Evolutionary conservation across 139 green algal species (phyloP).

Genomic region (Coelastrella sp.): DNA sequence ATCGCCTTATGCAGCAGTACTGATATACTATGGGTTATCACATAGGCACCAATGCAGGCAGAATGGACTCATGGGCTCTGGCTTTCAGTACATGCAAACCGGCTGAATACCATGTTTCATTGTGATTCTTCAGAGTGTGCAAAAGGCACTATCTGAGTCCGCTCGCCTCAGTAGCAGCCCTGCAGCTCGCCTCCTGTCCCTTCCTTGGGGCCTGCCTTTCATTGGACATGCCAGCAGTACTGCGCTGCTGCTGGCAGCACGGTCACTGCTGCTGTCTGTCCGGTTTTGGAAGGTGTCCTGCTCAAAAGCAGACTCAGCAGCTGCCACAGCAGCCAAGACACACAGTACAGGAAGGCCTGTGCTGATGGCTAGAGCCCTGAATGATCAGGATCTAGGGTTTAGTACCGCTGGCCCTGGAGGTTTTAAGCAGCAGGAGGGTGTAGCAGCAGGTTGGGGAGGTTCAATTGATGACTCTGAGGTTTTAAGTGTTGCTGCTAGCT

Average conservation of each 20-base stretch:
- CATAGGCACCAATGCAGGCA: too few species aligned
- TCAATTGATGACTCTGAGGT: neutral
- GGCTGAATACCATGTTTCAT: neutral
- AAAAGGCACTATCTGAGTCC: neutral
- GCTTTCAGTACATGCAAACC: too few species aligned
- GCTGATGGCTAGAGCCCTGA: conserved; percentile 42
- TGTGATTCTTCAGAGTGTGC: neutral
- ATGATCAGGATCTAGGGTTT: conserved; percentile 12
- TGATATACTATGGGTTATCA: too few species aligned
- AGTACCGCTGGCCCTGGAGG: neutral
- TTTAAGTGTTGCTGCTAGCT: conserved; percentile 3
- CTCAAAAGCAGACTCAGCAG: neutral
- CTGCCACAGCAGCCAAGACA: neutral
- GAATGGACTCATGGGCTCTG: too few species aligned
- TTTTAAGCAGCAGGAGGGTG: neutral
- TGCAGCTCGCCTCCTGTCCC: neutral
- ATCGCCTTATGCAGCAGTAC: neutral
- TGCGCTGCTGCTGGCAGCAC: conserved; percentile 17
- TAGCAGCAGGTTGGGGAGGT: neutral
- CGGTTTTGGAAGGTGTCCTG: conserved; percentile 27
- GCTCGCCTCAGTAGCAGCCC: neutral
- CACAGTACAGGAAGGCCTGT: neutral
- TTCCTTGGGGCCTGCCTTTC: conserved; percentile 24
- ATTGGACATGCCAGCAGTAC: conserved; percentile 32
- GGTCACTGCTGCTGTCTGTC: conserved; percentile 30